phyloP scores from a whole-genome alignment of 352 stramenopile species.

The Globisporangium ultimum region DNA sequence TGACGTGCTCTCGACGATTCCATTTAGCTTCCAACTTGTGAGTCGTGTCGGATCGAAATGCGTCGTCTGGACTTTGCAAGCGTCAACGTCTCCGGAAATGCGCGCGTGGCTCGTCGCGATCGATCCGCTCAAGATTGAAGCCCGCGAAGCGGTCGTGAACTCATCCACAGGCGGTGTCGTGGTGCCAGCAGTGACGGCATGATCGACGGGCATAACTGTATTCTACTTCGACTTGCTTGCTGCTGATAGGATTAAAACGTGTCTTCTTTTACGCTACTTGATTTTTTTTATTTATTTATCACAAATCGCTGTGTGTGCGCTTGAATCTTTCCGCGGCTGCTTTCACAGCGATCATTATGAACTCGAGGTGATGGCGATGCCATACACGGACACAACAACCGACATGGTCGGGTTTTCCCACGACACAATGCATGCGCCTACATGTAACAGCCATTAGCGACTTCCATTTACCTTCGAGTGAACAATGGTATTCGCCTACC shows the following conservation, averaged over 20 bases:
- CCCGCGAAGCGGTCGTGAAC: conserved; percentile 21
- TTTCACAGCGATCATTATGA: background rate
- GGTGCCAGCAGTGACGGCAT: conserved; percentile 27
- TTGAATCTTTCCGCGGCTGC: background rate
- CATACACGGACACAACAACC: conserved; percentile 65
- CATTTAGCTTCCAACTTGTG: conserved; percentile 74
- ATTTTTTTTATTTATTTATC: background rate
- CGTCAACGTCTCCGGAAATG: conserved; percentile 63
- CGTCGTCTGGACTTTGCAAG: conserved; percentile 72
- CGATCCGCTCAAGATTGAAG: conserved; percentile 63
- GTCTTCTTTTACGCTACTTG: too few relatives aligned
- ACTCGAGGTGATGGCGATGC: conserved; percentile 40
- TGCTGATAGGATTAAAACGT: too few relatives aligned
- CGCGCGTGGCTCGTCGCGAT: conserved; percentile 68
- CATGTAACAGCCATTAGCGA: background rate
- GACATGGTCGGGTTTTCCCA: conserved; percentile 78
- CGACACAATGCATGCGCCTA: conserved; percentile 65
- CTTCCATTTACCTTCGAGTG: too few relatives aligned
- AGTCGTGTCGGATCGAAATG: conserved; percentile 43
- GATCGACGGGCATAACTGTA: background rate
- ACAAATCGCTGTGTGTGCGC: background rate
- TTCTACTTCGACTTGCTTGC: background rate
- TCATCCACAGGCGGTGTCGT: conserved; percentile 14
- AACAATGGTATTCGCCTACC: conserved; percentile 21
- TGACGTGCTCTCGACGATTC: conserved; percentile 18